Evolutionary conservation across 495 filamentous ascomycete genomes (phyloP), one percentile per base, ranked within the genome.

Genomic region (Hypoxylon subgilvum): DNA sequence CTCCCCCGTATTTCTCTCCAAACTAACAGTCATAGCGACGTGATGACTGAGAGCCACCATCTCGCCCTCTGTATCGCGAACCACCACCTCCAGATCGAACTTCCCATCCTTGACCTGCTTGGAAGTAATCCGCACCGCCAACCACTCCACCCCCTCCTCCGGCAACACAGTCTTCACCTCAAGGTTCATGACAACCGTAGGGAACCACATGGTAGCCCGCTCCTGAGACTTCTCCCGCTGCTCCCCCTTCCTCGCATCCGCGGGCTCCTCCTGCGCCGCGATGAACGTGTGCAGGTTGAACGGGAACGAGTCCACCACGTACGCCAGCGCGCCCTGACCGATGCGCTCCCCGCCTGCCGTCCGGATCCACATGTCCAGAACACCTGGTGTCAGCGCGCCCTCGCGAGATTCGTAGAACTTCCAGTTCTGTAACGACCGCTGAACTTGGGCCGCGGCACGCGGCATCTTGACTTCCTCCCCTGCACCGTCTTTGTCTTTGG

Each of bases 101-200:
- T 86, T 69, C 3, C 88, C 88, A 55, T 84, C 78, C 34, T 75
- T 72, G 17, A 89, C 81, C 72, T 77, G 69, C 69, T 82, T 86
- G 0, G 78, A 76, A 28, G 77, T 71, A 6, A 85, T 70, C 28
- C 87, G 77, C 48, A 79, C 74, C 65, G 82, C 85, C 41, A 92
- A 64, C 87, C 87, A 90, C 58, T 87, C 79, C 31, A 80, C 81
- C 0, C 86, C 86, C 19, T 74, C 74, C 12, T 69, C 67, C 4
- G 85, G 85, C 38, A 90, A 69, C 12, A 70, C 63, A 61, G 82
- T 84, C 74, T 90, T 90, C 41, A 87, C 71, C 57, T 90, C 87
- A 19, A 90, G 54, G 56, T 84, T 85, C 69, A 91, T 70, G 16
- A 87, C 76, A 12, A 94, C 71, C 2, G 89, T 95, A 0, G 89